Base-by-base conservation (phyloP, 805 yeast species). In the Hanseniaspora vineae region DNA sequence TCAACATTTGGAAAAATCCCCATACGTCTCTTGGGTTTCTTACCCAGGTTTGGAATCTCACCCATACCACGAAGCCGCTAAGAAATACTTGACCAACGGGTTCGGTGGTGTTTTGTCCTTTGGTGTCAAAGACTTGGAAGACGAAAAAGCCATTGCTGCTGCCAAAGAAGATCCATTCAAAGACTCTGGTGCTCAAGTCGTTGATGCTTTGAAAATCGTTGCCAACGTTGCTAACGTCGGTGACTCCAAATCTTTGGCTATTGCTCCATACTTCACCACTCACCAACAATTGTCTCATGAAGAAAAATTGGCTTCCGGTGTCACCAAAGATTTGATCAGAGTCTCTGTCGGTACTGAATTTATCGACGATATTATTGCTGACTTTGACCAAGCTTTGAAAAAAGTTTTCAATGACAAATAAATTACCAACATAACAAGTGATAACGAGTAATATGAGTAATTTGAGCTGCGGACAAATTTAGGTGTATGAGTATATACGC, bases 211-310 rank as follows among this genome's bases (percentile, higher is more conserved):
- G 66, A 77, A 86, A 66, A 68, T 92, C 49, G 94, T 95, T 49
- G 82, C 95, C 32, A 85, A 88, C 70, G 78, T 92, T 62, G 97
- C 98, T 45, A 90, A 90, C 60, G 97, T 90, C 50, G 98, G 98
- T 62, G 98, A 90, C 61, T 81, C 90, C 45, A 92, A 90, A 72
- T 86, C 97, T 42, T 75, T 90, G 62, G 95, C 90, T 50, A 90
- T 90, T 66, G 89, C 96, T 47, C 98, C 98, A 54, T 89, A 82
- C 75, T 87, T 77, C 68, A 92, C 97, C 39, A 90, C 97, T 23
- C 98, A 90, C 68, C 89, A 87, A 65, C 97, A 92, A 71, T 75
- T 90, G 60, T 66, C 71, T 40, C 87, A 84, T 43, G 84, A 80
- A 54, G 97, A 87, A 71, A 86, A 85, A 69, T 49, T 68, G 40